Evolutionary conservation across 805 yeast genomes (phyloP).

Genomic region (Myxozyma monticola): DNA sequence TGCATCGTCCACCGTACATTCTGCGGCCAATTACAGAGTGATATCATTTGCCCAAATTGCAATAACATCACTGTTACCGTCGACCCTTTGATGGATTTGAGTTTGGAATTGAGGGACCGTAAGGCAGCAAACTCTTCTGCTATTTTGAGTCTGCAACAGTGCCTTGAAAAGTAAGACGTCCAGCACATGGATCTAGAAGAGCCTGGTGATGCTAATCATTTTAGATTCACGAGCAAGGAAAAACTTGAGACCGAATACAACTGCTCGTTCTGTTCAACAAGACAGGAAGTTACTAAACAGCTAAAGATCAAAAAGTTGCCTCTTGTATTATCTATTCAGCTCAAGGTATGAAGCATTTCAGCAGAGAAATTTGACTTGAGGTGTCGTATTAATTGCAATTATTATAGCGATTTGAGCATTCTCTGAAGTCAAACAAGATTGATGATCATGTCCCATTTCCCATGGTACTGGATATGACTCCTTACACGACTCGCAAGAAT

Average conservation of each 20-base stretch:
- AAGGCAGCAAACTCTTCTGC: conserved; percentile 15
- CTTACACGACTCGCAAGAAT: conserved; percentile 45
- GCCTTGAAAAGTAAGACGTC: conserved; percentile 26
- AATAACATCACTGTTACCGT: conserved; percentile 61
- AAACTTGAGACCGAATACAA: conserved; percentile 69
- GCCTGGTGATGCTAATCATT: conserved; percentile 49
- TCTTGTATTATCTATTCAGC: conserved; percentile 76
- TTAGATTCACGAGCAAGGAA: conserved; percentile 76
- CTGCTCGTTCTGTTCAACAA: conserved; percentile 64
- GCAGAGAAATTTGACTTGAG: background rate
- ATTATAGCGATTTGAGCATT: conserved; percentile 55
- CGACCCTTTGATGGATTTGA: conserved; percentile 89
- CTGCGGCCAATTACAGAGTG: conserved; percentile 78
- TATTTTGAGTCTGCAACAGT: conserved; percentile 35
- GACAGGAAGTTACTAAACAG: conserved; percentile 69
- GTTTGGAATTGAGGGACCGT: conserved; percentile 45
- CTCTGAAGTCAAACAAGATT: conserved; percentile 60
- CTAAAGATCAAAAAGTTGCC: conserved; percentile 70
- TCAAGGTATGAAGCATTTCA: conserved; percentile 52
- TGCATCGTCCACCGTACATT: conserved; percentile 84
- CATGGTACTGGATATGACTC: conserved; percentile 65
- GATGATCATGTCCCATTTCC: conserved; percentile 77
- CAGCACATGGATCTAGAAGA: too few relatives aligned
- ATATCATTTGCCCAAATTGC: conserved; percentile 74
- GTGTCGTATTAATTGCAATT: background rate